Conservation (phyloP, 768 basidiomycete genomes). For the Kwoniella pini region DNA sequence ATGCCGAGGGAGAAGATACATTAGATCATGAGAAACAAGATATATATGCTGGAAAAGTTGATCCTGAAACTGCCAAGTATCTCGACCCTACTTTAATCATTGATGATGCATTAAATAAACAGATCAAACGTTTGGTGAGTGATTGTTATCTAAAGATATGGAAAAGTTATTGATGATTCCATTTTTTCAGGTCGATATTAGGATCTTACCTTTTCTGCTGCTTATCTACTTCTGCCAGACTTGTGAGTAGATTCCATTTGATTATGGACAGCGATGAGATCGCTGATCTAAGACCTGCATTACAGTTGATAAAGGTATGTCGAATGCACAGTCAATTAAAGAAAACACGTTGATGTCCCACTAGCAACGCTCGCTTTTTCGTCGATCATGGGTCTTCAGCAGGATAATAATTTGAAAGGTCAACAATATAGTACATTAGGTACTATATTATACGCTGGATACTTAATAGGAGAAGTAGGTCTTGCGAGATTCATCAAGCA, state of each 20-base stretch:
- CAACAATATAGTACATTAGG: constrained; percentile 60
- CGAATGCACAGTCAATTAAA: background rate
- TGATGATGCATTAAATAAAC: constrained; percentile 28
- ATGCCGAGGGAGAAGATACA: constrained; percentile 3
- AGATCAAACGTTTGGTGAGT: constrained; percentile 34
- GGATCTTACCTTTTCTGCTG: constrained; percentile 32
- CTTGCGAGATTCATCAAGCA: constrained; percentile 35
- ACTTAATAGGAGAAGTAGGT: constrained; percentile 30
- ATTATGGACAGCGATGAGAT: no score
- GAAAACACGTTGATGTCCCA: background rate
- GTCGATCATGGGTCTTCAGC: constrained; percentile 46
- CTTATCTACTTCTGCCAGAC: constrained; percentile 46
- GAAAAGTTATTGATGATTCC: background rate
- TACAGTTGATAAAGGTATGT: constrained; percentile 36
- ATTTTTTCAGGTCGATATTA: constrained; percentile 23
- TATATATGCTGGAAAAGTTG: constrained; percentile 11
- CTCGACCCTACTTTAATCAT: constrained; percentile 36
- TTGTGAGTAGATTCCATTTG: constrained; percentile 8
- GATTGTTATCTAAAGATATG: background rate
- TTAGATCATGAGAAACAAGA: constrained; percentile 6
- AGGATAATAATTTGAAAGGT: constrained; percentile 59
- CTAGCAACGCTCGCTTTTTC: constrained; percentile 38
- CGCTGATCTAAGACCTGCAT: no score
- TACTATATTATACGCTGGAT: constrained; percentile 36
- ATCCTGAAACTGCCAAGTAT: constrained; percentile 40